A percentile compares a stretch with the other conserved stretches of the same genome.
Evolutionary conservation across 345 rosid species (phyloP).

Genomic region (Citrus maxima): DNA sequence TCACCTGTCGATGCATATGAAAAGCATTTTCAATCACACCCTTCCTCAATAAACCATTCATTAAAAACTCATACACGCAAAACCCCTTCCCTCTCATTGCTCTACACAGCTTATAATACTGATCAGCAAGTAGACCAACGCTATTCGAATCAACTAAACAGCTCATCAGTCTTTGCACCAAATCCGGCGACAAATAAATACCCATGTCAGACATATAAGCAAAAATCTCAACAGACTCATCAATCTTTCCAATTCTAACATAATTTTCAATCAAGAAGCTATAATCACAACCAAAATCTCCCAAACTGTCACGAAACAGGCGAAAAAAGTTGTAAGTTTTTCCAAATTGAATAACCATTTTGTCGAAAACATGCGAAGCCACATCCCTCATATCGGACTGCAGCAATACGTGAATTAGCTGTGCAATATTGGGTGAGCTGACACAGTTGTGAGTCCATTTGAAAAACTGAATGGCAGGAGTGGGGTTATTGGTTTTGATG

Average conservation of each 20-base stretch:
- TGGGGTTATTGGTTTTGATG: conserved; percentile 12
- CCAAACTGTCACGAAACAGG: conserved; percentile 4
- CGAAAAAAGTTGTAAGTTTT: conserved; percentile 19
- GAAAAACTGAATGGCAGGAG: conserved; percentile 16
- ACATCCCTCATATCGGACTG: conserved; percentile 26
- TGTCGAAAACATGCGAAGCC: conserved; percentile 40
- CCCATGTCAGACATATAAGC: conserved; percentile 18
- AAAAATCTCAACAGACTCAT: conserved; percentile 25
- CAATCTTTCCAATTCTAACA: conserved; percentile 31
- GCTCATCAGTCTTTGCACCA: conserved; percentile 25
- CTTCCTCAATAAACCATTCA: conserved; percentile 35
- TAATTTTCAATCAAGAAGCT: conserved; percentile 39
- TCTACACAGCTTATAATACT: conserved; percentile 29
- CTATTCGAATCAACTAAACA: conserved; percentile 27
- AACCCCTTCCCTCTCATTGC: conserved; percentile 5
- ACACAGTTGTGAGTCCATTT: background rate
- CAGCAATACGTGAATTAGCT: conserved; percentile 33
- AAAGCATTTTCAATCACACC: conserved; percentile 37
- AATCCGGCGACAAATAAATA: conserved; percentile 13
- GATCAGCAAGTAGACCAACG: conserved; percentile 26
- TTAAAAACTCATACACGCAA: conserved; percentile 31
- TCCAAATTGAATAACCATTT: conserved; percentile 23
- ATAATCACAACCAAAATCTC: conserved; percentile 13
- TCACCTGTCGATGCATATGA: conserved; percentile 28
- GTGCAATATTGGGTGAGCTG: conserved; percentile 5